phyloP scores from a whole-genome alignment of 1,139 yeast species.

The Kodamaea ohmeri region DNA sequence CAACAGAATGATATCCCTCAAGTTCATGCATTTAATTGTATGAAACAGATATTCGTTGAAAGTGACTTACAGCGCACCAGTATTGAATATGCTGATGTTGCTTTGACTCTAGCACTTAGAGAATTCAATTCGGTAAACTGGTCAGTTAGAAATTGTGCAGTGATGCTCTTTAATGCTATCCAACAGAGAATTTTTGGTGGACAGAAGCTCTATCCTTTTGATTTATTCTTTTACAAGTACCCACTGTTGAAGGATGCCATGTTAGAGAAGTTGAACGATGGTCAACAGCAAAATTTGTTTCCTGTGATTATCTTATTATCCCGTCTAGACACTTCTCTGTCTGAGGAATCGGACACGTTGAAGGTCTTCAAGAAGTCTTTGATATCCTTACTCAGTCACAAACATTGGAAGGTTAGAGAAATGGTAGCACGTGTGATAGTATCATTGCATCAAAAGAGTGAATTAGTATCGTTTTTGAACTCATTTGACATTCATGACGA shows the following conservation, averaged over 20 bases:
- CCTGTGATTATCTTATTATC: slow-evolving; percentile 72
- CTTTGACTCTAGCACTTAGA: slow-evolving; percentile 57
- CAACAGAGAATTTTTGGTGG: slow-evolving; percentile 79
- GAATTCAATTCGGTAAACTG: slow-evolving; percentile 68
- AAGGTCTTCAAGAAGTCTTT: slow-evolving; percentile 12
- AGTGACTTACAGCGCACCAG: slow-evolving; percentile 55
- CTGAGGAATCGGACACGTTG: slow-evolving; percentile 8
- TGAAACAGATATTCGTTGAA: slow-evolving; percentile 71
- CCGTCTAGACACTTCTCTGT: slow-evolving; percentile 41
- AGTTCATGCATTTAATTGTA: slow-evolving; percentile 89
- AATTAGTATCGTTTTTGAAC: slow-evolving; percentile 13
- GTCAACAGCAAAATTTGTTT: slow-evolving; percentile 45
- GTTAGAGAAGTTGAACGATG: slow-evolving; percentile 34
- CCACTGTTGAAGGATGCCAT: slow-evolving; percentile 51
- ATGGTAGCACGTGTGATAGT: slow-evolving; percentile 74
- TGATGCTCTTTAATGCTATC: slow-evolving; percentile 85
- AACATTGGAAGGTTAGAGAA: slow-evolving; percentile 81
- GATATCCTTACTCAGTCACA: slow-evolving; percentile 23
- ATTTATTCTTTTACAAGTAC: slow-evolving; percentile 63
- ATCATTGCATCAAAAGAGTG: slow-evolving; percentile 39
- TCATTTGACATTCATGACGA: background rate
- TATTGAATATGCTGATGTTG: slow-evolving; percentile 51
- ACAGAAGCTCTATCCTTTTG: slow-evolving; percentile 21
- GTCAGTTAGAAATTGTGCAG: slow-evolving; percentile 89
- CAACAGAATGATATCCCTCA: slow-evolving; percentile 78